Conservation (phyloP, 225 moss, liverwort and hornwort species). For the Neckera pumila region DNA sequence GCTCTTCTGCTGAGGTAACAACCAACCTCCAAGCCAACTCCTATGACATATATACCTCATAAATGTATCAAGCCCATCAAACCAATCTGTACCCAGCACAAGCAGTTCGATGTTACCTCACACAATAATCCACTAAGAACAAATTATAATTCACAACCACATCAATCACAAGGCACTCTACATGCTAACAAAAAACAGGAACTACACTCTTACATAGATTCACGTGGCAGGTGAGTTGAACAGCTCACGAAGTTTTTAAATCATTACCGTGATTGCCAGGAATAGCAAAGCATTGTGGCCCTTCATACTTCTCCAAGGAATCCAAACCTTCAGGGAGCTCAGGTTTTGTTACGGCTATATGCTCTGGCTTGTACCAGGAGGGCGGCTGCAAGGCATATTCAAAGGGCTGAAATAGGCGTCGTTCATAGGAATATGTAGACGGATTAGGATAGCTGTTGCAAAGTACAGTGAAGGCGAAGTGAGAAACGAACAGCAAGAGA, state of each 20-base stretch:
- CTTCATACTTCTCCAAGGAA: conserved; percentile 72
- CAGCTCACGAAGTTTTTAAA: not conserved
- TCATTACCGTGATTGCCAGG: conserved; percentile 88
- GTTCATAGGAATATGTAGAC: conserved; percentile 92
- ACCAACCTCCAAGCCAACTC: conserved; percentile 99
- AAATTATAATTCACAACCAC: not conserved
- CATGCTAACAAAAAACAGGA: not conserved
- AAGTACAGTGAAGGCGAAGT: not conserved
- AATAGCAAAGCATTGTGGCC: conserved; percentile 96
- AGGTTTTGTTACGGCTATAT: conserved; percentile 94
- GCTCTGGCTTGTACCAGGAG: conserved; percentile 65
- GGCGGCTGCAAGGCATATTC: conserved; percentile 91
- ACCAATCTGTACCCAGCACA: conserved; percentile 71
- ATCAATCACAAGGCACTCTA: not conserved
- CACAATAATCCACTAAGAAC: not conserved
- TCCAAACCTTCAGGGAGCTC: conserved; percentile 72
- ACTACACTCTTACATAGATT: not conserved
- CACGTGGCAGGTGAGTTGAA: not conserved
- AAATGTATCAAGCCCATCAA: conserved; percentile 97
- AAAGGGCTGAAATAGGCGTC: conserved; percentile 92
- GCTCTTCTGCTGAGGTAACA: conserved; percentile 93
- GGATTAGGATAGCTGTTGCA: conserved; percentile 95
- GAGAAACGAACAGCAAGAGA: not conserved
- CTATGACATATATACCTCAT: conserved; percentile 98
- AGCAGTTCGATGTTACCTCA: not conserved